Evolutionary conservation across 163 green algal species (phyloP).

Genomic region (Trebouxia gelatinosa): DNA sequence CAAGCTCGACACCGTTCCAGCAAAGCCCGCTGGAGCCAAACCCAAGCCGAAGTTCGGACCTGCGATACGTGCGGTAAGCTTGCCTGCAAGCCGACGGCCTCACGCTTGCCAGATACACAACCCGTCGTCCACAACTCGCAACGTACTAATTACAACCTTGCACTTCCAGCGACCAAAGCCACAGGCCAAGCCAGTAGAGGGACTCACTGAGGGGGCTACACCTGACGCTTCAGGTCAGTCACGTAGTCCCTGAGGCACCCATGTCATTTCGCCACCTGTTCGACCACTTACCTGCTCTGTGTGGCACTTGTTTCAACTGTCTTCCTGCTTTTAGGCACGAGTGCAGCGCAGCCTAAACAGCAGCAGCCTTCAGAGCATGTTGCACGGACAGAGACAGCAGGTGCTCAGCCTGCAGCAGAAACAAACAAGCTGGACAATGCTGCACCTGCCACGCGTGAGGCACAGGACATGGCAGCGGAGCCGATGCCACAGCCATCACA

Average conservation of each 20-base stretch:
- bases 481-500: too few relatives aligned
- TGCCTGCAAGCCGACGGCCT: neutral
- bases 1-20: neutral
- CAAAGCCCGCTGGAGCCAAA: neutral
- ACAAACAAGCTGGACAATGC: neutral
- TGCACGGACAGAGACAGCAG: neutral
- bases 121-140: too few relatives aligned
- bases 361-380: neutral
- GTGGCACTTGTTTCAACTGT: too few relatives aligned
- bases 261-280: neutral
- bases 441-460: neutral
- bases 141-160: too few relatives aligned
- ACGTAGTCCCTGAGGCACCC: too few relatives aligned
- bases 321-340: neutral
- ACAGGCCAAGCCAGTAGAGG: neutral
- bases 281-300: neutral
- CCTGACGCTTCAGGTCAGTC: neutral
- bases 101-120: neutral
- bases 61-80: neutral
- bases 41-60: slow-evolving; percentile 12
- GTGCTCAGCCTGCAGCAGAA: neutral
- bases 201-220: neutral
- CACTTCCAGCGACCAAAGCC: neutral
- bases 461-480: too few relatives aligned
- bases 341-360: neutral